A percentile compares a stretch with the other conserved stretches of the same genome.
phyloP scores from a whole-genome alignment of 2,329 filamentous ascomycete species.

The Mariannaea sp. region DNA sequence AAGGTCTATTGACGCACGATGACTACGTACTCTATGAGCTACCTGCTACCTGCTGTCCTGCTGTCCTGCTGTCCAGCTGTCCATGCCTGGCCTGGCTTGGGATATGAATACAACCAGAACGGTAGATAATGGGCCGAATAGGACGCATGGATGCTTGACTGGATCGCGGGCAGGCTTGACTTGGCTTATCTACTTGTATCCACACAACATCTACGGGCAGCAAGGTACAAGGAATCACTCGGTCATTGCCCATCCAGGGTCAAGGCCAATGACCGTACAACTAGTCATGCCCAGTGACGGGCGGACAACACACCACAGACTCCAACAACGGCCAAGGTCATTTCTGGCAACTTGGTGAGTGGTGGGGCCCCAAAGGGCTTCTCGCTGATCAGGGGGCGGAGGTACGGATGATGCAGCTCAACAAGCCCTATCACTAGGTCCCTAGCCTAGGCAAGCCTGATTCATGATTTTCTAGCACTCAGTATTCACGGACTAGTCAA shows the following conservation, averaged over 20 bases:
- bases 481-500: no score
- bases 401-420: no score
- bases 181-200: background rate
- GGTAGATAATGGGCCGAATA: conserved; percentile 13
- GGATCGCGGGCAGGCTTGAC: background rate
- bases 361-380: no score
- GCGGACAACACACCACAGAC: background rate
- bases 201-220: conserved; percentile 5
- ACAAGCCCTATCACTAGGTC: conserved; percentile 1
- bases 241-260: conserved; percentile 14
- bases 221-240: no score
- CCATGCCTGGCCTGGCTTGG: background rate
- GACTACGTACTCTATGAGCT: background rate
- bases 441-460: background rate
- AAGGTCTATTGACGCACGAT: background rate
- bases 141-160: conserved; percentile 7
- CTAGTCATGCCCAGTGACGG: background rate
- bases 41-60: background rate
- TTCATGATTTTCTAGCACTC: conserved; percentile 6
- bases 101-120: background rate
- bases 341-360: no score
- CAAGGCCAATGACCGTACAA: background rate
- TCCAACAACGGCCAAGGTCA: no score
- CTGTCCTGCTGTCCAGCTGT: background rate
- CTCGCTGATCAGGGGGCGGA: no score